Evolutionary conservation across 805 yeast genomes (phyloP), one percentile per base, ranked within the genome.

Genomic region (Cyberlindnera mycetangii): DNA sequence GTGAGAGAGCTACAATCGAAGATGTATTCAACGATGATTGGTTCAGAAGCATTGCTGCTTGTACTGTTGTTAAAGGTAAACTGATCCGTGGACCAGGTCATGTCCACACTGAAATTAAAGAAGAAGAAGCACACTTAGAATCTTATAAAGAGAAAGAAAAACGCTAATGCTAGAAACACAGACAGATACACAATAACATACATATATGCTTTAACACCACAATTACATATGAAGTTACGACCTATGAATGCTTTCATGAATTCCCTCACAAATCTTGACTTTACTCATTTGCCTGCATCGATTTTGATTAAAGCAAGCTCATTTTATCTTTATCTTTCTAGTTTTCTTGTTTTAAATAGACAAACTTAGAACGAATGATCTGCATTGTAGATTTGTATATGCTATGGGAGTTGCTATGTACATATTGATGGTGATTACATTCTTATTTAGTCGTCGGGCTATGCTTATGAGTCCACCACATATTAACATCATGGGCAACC

Each of bases 1-100:
- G 47, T 1, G 68, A 73, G 46, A 74, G 95, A 56, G 87, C 89
- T 1, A 75, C 85, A 1, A 65, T 86, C 58, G 75, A 75, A 24
- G 89, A 84, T 25, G 75, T 86, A 9, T 67, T 81, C 48, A 65
- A 68, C 19, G 93, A 86, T 62, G 84, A 76, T 38, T 86, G 93
- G 93, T 81, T 85, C 44, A 57, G 62, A 24, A 76, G 74, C 24
- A 84, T 86, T 47, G 66, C 71, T 39, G 72, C 75, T 54, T 85
- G 93, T 63, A 82, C 90, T 4, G 58, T 64, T 22, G 61, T 54
- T 3, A 68, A 69, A 41, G 74, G 71, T 11, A 53, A 57, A 20
- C 57, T 70, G 1, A 51, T 74, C 9, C 64, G 66, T 47, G 78
- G 75, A 7, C 70, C 74, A 7, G 70, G 75, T 15, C 83, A 78